These are phyloP conservation scores for Miscanthus lutarioriparius DNA, from an alignment of 176 grass and related monocot genomes.

Conservation along the genomic window DNA sequence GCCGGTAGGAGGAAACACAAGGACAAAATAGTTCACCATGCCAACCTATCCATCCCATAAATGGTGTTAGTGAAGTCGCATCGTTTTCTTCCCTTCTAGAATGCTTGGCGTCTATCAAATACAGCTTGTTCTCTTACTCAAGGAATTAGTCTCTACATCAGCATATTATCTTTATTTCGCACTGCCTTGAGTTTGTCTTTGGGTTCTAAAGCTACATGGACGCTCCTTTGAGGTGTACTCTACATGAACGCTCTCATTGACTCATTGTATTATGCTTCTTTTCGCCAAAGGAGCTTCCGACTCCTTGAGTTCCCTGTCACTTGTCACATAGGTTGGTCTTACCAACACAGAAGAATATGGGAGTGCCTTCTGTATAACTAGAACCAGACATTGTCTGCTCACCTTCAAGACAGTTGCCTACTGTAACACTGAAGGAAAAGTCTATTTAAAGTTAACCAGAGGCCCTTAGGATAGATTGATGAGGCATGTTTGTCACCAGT, in stretches of 20 bases:
- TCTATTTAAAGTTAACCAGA: not conserved
- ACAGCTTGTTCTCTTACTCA: not conserved
- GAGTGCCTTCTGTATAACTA: not conserved
- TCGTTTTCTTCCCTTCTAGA: not conserved
- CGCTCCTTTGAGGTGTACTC: not conserved
- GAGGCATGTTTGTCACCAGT: not conserved
- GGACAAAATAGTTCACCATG: not conserved
- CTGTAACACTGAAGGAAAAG: not conserved
- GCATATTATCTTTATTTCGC: not conserved
- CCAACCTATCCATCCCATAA: not conserved
- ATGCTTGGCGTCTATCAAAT: not conserved
- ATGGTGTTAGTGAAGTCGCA: not conserved
- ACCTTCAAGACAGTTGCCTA: not conserved
- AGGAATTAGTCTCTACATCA: not conserved
- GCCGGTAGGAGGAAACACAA: not conserved
- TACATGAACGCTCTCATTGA: not conserved
- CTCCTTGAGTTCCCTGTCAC: not conserved
- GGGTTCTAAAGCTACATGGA: not conserved
- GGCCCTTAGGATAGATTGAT: not conserved
- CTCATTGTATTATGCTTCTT: not conserved
- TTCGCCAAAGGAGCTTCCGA: not conserved
- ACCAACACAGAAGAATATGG: not conserved
- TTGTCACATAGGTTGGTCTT: not conserved
- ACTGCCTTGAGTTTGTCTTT: not conserved
- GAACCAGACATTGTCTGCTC: not conserved